Evolutionary conservation across 768 basidiomycete species (phyloP).

Genomic region (Leccinum variicolor): DNA sequence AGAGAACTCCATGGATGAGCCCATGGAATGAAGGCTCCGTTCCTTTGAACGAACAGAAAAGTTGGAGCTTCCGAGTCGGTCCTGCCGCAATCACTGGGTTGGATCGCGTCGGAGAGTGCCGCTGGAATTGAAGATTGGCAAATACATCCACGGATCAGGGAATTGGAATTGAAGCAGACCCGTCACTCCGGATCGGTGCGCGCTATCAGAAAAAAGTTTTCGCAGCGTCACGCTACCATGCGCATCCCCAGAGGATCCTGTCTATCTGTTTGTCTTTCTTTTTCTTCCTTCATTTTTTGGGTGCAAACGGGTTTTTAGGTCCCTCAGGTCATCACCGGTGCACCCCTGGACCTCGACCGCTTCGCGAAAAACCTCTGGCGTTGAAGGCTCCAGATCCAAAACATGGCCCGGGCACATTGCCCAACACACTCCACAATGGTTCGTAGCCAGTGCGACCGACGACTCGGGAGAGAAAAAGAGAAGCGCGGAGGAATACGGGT

Average conservation of each 20-base stretch:
- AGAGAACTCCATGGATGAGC: slow-evolving; percentile 9
- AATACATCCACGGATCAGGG: slow-evolving; percentile 24
- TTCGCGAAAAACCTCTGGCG: slow-evolving; percentile 10
- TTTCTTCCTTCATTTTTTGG: neutral
- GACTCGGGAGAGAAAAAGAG: neutral
- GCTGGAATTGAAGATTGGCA: slow-evolving; percentile 10
- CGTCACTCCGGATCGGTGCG: slow-evolving; percentile 8
- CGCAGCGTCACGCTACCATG: slow-evolving; percentile 3
- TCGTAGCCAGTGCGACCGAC: neutral
- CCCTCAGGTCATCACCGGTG: neutral
- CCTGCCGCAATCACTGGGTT: slow-evolving; percentile 2
- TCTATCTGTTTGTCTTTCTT: neutral
- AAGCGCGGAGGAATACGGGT: slow-evolving; percentile 1
- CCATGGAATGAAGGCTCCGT: slow-evolving; percentile 2
- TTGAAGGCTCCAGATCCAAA: slow-evolving; percentile 13
- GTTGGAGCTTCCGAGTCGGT: slow-evolving; percentile 4
- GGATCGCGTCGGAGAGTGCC: slow-evolving; percentile 15
- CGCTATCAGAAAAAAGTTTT: neutral
- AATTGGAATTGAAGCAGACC: neutral
- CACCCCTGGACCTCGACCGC: slow-evolving; percentile 1
- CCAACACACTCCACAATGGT: slow-evolving; percentile 2
- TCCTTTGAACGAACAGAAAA: slow-evolving; percentile 4
- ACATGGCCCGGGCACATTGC: slow-evolving; percentile 8
- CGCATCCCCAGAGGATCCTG: slow-evolving; percentile 3
- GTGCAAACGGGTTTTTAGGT: slow-evolving; percentile 1